phyloP scores from a whole-genome alignment of 345 rosid species.

The Sisymbrium irio region DNA sequence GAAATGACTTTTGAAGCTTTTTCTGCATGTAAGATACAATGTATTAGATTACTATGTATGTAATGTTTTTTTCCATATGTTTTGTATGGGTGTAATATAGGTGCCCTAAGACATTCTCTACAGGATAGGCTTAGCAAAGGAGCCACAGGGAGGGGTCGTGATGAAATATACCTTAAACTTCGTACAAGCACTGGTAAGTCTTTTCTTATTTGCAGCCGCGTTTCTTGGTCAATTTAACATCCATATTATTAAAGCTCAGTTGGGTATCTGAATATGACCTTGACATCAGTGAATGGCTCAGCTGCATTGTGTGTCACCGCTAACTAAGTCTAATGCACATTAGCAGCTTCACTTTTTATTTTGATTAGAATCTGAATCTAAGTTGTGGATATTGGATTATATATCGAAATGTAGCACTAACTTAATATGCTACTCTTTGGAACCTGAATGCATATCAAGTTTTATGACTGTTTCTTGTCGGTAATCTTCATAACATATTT shows the following conservation, averaged over 20 bases:
- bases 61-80: not conserved
- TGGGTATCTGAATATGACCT: not conserved
- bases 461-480: not conserved
- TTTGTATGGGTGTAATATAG: not conserved
- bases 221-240: not conserved
- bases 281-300: not conserved
- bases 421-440: not conserved
- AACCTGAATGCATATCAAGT: not conserved
- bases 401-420: not conserved
- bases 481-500: constrained; percentile 15
- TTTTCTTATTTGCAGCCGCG: not conserved
- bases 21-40: constrained; percentile 9
- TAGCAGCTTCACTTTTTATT: not conserved
- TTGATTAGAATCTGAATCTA: not conserved
- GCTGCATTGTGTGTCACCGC: not conserved
- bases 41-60: not conserved
- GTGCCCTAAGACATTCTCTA: not conserved
- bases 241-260: not conserved
- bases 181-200: constrained; percentile 86
- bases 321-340: not conserved
- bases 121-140: constrained; percentile 51
- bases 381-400: constrained; percentile 1
- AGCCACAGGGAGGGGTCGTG: constrained; percentile 65
- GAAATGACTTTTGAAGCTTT: not conserved
- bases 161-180: constrained; percentile 82